These are phyloP conservation scores for Phycomyces blakesleeanus DNA, from an alignment of 192 early-diverging fungal species.

Conservation along the genomic window DNA sequence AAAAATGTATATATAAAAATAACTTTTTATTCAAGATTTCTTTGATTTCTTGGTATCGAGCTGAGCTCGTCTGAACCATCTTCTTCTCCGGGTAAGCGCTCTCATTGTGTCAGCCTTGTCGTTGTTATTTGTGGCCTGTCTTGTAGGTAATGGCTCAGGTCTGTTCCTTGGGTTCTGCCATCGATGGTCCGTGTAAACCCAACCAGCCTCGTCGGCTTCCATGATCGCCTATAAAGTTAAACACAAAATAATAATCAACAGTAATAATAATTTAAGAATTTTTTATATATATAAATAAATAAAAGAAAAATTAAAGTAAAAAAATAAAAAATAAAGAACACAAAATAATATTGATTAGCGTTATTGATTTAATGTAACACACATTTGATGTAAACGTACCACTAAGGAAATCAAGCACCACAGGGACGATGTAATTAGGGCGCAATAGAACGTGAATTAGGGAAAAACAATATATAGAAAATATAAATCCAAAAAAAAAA, in stretches of 20 bases:
- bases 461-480: no score
- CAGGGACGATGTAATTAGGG: neutral
- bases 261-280: no score
- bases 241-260: no score
- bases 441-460: neutral
- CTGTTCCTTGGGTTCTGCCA: conserved; percentile 27
- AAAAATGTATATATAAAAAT: neutral
- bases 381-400: conserved; percentile 10
- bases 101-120: neutral
- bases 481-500: no score
- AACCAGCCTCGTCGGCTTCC: conserved; percentile 36
- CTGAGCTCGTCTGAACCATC: conserved; percentile 16
- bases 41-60: no score
- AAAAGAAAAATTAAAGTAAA: neutral
- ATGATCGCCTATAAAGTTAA: conserved; percentile 15
- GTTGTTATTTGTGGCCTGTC: neutral
- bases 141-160: conserved; percentile 6
- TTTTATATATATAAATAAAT: no score
- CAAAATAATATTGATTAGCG: neutral
- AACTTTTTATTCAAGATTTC: no score
- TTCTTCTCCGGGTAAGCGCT: conserved; percentile 18
- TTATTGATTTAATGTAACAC: neutral
- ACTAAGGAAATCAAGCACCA: conserved; percentile 4
- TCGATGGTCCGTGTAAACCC: conserved; percentile 37
- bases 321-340: neutral